Conservation (phyloP, 2,329 filamentous ascomycete species). For the Phialophora expanda region DNA sequence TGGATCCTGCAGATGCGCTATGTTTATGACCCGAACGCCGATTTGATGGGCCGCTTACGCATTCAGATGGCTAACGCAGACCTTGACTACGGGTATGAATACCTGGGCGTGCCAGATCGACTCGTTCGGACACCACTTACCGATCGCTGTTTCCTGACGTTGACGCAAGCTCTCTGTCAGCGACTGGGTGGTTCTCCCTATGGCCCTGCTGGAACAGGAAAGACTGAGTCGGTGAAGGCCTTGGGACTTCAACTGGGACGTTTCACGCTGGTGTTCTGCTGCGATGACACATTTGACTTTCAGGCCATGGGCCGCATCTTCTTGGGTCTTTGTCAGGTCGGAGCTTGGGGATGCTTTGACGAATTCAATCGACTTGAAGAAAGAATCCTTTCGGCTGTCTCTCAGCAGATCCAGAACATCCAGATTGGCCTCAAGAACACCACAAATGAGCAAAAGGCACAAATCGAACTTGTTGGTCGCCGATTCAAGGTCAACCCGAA, state of each 20-base stretch:
- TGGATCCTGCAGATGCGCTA: slow-evolving; percentile 99
- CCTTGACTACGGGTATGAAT: slow-evolving; percentile 96
- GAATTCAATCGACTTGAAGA: slow-evolving; percentile 99
- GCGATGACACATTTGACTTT: slow-evolving; percentile 99
- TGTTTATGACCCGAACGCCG: slow-evolving; percentile 80
- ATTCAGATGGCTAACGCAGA: slow-evolving; percentile 97
- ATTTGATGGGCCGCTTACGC: slow-evolving; percentile 78
- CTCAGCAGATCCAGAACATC: slow-evolving; percentile 99
- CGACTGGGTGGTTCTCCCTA: slow-evolving; percentile 95
- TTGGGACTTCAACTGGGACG: slow-evolving; percentile 94
- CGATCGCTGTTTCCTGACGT: slow-evolving; percentile 95
- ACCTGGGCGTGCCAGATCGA: slow-evolving; percentile 92
- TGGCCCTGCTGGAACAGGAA: slow-evolving; percentile 95
- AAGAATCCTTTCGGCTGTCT: slow-evolving; percentile 95
- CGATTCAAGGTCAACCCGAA: slow-evolving; percentile 88
- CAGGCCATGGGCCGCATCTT: slow-evolving; percentile 99
- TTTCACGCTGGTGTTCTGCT: slow-evolving; percentile 98
- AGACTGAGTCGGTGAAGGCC: slow-evolving; percentile 98
- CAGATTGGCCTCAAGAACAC: slow-evolving; percentile 91
- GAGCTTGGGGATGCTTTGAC: slow-evolving; percentile 99
- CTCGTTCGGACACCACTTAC: slow-evolving; percentile 96
- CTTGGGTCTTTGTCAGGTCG: slow-evolving; percentile 97
- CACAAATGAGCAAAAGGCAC: slow-evolving; percentile 77
- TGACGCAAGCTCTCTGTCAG: slow-evolving; percentile 94
- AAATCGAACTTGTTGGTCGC: slow-evolving; percentile 93